Percentiles rank a stretch among this genome's conserved stretches.
Conservation (phyloP, 768 basidiomycete genomes). For the Lactarius sanguifluus region DNA sequence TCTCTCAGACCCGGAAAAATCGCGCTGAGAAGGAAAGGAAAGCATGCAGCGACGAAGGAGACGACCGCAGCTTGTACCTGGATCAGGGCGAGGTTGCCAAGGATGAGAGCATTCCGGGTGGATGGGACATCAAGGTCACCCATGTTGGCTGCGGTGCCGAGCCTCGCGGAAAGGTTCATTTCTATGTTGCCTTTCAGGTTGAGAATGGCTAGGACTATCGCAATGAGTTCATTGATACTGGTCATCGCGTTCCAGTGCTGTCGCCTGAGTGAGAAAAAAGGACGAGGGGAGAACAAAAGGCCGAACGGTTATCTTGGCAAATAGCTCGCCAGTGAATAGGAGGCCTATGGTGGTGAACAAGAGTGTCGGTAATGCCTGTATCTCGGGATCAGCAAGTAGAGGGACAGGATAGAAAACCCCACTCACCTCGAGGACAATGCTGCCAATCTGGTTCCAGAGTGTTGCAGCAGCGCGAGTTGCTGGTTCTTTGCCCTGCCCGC, state of each 20-base stretch:
- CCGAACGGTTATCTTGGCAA: slow-evolving; percentile 80
- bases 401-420: not conserved
- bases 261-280: not conserved
- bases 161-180: slow-evolving; percentile 95
- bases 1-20: slow-evolving; percentile 45
- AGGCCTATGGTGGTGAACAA: slow-evolving; percentile 81
- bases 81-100: slow-evolving; percentile 81
- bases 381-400: not conserved
- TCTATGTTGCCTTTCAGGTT: slow-evolving; percentile 99
- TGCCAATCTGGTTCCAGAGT: slow-evolving; percentile 55
- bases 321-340: slow-evolving; percentile 86
- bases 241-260: slow-evolving; percentile 89
- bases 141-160: slow-evolving; percentile 94
- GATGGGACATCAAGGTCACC: slow-evolving; percentile 80
- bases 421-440: slow-evolving; percentile 72
- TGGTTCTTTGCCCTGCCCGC: slow-evolving; percentile 33
- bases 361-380: slow-evolving; percentile 83
- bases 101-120: slow-evolving; percentile 61
- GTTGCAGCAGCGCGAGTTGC: not conserved
- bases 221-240: slow-evolving; percentile 90
- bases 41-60: slow-evolving; percentile 78
- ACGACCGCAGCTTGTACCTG: slow-evolving; percentile 94
- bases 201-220: slow-evolving; percentile 91
- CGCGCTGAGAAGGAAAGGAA: slow-evolving; percentile 71
- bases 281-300: slow-evolving; percentile 29